phyloP scores from a whole-genome alignment of 306 rosid genomes.

The Cyamopsis tetragonoloba region DNA sequence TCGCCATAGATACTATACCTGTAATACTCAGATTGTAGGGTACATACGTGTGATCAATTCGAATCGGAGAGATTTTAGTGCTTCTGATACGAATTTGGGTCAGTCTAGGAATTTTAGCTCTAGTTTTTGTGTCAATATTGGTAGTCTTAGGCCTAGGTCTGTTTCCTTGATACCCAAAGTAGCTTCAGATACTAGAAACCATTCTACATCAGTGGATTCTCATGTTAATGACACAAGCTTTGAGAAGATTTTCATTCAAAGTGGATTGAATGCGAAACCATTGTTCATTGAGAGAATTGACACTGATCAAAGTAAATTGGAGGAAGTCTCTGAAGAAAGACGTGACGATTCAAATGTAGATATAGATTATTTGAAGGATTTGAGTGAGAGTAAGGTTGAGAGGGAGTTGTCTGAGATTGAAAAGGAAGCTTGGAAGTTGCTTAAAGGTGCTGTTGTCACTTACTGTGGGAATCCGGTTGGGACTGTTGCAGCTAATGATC shows the following conservation, averaged over 20 bases:
- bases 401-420: slow-evolving; percentile 52
- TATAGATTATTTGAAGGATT: slow-evolving; percentile 41
- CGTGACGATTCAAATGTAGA: slow-evolving; percentile 28
- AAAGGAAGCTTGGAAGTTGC: slow-evolving; percentile 81
- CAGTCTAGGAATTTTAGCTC: slow-evolving; percentile 38
- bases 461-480: slow-evolving; percentile 85
- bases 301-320: slow-evolving; percentile 35
- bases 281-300: slow-evolving; percentile 46
- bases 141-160: slow-evolving; percentile 47
- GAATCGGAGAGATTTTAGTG: slow-evolving; percentile 56
- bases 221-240: slow-evolving; percentile 57
- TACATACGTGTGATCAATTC: slow-evolving; percentile 28
- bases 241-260: slow-evolving; percentile 69
- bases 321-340: slow-evolving; percentile 39
- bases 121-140: slow-evolving; percentile 29
- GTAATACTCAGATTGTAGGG: slow-evolving; percentile 40
- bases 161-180: slow-evolving; percentile 43
- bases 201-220: slow-evolving; percentile 70
- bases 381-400: slow-evolving; percentile 47
- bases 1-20: slow-evolving; percentile 24
- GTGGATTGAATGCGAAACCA: slow-evolving; percentile 60
- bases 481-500: slow-evolving; percentile 85
- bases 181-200: slow-evolving; percentile 64
- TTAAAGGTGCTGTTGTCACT: slow-evolving; percentile 56
- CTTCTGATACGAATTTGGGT: slow-evolving; percentile 45